Evolutionary conservation across 495 filamentous ascomycete species (phyloP), one percentile per base, ranked within the genome.

Genomic region (Penicillium chermesinum): DNA sequence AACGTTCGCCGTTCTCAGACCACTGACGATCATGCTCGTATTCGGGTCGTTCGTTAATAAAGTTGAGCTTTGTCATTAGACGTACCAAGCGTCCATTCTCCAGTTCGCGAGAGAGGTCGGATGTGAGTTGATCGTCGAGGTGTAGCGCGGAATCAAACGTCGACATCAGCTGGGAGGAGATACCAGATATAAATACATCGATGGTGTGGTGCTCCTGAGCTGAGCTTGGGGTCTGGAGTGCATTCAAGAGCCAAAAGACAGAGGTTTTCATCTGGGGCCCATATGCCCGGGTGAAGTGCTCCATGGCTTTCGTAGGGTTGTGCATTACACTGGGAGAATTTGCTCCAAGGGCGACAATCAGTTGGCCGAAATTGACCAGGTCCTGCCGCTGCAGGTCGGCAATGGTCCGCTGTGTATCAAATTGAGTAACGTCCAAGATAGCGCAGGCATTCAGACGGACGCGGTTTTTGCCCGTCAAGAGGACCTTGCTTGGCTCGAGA

Each of bases 31-130:
- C 80, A 19, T 81, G 75, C 17, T 88, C 86, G 46, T 84, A 83
- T 58, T 96, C 91, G 1, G 88, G 89, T 3, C 93, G 84, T 58
- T 97, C 93, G 56, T 88, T 88, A 54, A 98, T 80, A 45, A 86
- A 76, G 44, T 83, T 84, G 36, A 98, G 69, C 64, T 98, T 98
- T 46, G 82, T 79, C 66, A 95, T 69, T 25, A 91, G 76, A 34
- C 93, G 86, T 41, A 88, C 81, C 2, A 95, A 62, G 9, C 93
- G 82, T n/a, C 84, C 88, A 54, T 96, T 96, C 56, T 97, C 93
- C 16, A 97, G 78, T 63, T 96, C 94, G 36, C 79, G 77, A 48
- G 72, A 76, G 21, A 98, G 79, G 25, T 86, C 78, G 10, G 71
- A 80, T 14, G 74, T 76, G 32, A 89, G 74, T 14, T 83, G 81